Conservation (phyloP, 495 filamentous ascomycete genomes). For the Neurospora hispaniola region DNA sequence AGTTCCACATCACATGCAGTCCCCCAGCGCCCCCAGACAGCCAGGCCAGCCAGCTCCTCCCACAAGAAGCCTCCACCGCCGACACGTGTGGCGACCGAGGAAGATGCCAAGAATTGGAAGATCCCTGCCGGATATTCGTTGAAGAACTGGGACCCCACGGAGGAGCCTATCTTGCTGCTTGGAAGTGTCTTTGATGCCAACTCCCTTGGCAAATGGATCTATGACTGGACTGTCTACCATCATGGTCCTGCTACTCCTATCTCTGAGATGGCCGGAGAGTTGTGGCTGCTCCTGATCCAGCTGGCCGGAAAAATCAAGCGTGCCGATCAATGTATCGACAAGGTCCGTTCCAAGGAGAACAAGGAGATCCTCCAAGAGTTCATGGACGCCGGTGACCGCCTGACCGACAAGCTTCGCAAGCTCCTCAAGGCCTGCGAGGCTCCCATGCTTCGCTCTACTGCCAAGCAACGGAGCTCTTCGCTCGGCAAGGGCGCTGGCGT, state of each 20-base stretch:
- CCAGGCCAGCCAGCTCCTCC: constrained; percentile 25
- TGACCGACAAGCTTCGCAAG: constrained; percentile 78
- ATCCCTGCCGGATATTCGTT: constrained; percentile 89
- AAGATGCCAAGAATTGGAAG: constrained; percentile 65
- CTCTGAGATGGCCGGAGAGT: constrained; percentile 83
- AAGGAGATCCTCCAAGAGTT: constrained; percentile 83
- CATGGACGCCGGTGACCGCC: constrained; percentile 77
- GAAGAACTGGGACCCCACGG: constrained; percentile 97
- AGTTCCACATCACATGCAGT: constrained; percentile 26
- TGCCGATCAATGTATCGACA: constrained; percentile 68
- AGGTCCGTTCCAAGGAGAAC: constrained; percentile 60
- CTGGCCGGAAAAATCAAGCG: constrained; percentile 94
- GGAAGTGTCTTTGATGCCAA: constrained; percentile 97
- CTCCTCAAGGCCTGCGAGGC: constrained; percentile 84
- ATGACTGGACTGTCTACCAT: constrained; percentile 97
- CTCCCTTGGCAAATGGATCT: constrained; percentile 97
- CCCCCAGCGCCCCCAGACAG: constrained; percentile 33
- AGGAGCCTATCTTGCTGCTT: constrained; percentile 82
- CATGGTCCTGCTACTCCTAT: constrained; percentile 79
- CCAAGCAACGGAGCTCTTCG: constrained; percentile 52
- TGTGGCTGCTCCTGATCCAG: constrained; percentile 93
- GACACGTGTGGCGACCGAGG: constrained; percentile 67
- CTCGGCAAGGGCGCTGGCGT: constrained; percentile 90
- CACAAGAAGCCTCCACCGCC: constrained; percentile 27
- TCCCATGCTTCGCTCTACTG: constrained; percentile 62